Conservation (phyloP, 176 grass and related monocot species). For the Coix lacrymajobi region DNA sequence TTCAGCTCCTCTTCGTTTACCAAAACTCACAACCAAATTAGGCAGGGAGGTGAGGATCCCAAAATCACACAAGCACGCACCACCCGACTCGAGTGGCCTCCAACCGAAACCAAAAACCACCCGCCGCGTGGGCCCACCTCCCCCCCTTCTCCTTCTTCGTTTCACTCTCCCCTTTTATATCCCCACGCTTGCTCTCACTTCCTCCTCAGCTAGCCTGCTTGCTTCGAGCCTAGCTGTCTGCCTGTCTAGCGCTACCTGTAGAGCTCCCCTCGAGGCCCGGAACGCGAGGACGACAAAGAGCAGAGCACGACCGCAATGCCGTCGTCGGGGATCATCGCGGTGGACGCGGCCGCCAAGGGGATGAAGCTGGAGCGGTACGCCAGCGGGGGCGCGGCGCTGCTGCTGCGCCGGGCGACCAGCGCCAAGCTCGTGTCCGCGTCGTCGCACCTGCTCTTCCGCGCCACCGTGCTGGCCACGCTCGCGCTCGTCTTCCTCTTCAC, state of each 20-base stretch:
- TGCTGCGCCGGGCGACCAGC: slow-evolving; percentile 51
- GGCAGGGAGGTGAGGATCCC: slow-evolving; percentile 8
- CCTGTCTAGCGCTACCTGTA: not conserved
- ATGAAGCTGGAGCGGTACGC: slow-evolving; percentile 64
- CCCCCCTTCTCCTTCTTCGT: not conserved
- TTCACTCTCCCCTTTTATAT: slow-evolving; percentile 19
- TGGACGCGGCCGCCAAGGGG: slow-evolving; percentile 49
- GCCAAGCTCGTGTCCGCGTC: slow-evolving; percentile 57
- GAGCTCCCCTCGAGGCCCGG: not conserved
- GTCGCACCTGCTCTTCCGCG: slow-evolving; percentile 65
- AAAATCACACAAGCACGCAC: not conserved
- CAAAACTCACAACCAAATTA: not conserved
- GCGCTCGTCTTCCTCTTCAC: slow-evolving; percentile 66
- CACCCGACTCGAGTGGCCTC: slow-evolving; percentile 3
- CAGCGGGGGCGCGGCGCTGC: slow-evolving; percentile 44
- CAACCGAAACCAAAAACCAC: slow-evolving; percentile 43
- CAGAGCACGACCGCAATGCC: slow-evolving; percentile 15
- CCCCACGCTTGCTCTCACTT: not conserved
- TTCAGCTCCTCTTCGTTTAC: slow-evolving; percentile 7
- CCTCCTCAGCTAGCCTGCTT: slow-evolving; percentile 35
- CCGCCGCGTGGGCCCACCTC: not conserved
- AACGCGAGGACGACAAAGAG: not conserved
- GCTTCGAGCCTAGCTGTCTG: not conserved
- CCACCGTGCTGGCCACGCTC: slow-evolving; percentile 62
- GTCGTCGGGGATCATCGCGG: not conserved